These are phyloP conservation scores for Cryptococcus sp. DNA, from an alignment of 1,284 basidiomycete species.

Conservation along the genomic window DNA sequence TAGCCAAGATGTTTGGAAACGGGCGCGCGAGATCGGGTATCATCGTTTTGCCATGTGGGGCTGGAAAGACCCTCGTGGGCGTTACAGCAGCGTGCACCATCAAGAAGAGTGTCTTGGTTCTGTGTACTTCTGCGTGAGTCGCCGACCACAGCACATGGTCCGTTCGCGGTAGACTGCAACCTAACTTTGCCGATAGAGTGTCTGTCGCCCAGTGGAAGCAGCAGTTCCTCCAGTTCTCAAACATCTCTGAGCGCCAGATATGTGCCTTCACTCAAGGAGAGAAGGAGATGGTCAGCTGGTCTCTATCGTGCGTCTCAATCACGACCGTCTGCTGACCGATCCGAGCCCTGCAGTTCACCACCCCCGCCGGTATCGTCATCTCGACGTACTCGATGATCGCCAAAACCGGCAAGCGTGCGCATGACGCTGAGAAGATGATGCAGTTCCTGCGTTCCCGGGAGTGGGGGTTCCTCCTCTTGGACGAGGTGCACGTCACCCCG, in stretches of 20 bases:
- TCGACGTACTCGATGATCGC: constrained; percentile 99
- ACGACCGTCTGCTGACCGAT: neutral
- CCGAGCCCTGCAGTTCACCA: constrained; percentile 62
- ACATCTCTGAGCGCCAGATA: constrained; percentile 90
- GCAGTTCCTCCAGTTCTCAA: constrained; percentile 96
- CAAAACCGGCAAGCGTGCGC: constrained; percentile 90
- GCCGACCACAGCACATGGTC: neutral
- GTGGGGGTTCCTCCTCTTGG: constrained; percentile 93
- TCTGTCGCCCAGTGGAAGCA: constrained; percentile 98
- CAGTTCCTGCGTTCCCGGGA: constrained; percentile 90
- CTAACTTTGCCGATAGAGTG: constrained; percentile 61
- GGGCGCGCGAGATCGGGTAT: constrained; percentile 96
- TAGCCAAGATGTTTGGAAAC: constrained; percentile 99
- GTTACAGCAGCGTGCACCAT: constrained; percentile 99
- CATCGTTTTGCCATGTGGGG: constrained; percentile 96
- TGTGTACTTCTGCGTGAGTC: constrained; percentile 91
- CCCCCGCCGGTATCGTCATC: constrained; percentile 82
- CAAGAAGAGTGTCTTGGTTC: constrained; percentile 97
- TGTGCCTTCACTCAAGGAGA: constrained; percentile 94
- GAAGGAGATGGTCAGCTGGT: constrained; percentile 75
- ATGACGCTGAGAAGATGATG: constrained; percentile 99
- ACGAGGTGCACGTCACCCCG: constrained; percentile 96
- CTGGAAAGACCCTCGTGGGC: constrained; percentile 97
- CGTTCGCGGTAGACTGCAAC: neutral
- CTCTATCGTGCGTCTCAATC: neutral